These are phyloP conservation scores for Wickerhamiella allomyrinae DNA, from an alignment of 805 yeast species.

Conservation along the genomic window DNA sequence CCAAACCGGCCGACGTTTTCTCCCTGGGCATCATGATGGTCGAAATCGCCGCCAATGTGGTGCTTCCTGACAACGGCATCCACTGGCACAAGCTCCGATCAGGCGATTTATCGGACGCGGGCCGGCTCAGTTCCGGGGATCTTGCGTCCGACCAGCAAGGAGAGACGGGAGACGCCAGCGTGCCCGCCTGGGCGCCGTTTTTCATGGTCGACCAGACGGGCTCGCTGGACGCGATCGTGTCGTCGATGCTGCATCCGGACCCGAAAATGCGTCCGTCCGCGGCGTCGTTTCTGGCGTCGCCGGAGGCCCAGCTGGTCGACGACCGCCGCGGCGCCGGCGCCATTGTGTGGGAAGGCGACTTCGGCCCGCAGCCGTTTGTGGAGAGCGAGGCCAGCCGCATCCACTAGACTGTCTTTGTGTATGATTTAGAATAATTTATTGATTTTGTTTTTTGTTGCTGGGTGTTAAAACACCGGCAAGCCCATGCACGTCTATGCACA, in stretches of 20 bases:
- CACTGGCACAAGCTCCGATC: conserved; percentile 94
- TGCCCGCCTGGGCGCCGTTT: conserved; percentile 74
- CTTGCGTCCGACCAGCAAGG: conserved; percentile 24
- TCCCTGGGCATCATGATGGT: conserved; percentile 88
- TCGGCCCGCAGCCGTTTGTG: conserved; percentile 58
- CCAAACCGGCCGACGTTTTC: conserved; percentile 86
- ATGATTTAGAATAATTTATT: too few species aligned
- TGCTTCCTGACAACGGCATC: conserved; percentile 87
- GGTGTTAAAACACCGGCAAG: too few species aligned
- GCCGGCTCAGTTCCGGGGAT: conserved; percentile 57
- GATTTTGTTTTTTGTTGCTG: too few species aligned
- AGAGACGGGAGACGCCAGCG: conserved; percentile 2
- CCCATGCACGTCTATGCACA: too few species aligned
- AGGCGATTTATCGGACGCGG: conserved; percentile 93
- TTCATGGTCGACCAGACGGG: conserved; percentile 62
- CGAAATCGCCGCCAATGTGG: conserved; percentile 90
- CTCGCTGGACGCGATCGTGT: conserved; percentile 64
- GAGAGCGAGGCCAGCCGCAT: conserved; percentile 4
- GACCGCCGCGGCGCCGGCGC: conserved; percentile 80
- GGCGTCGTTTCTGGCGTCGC: conserved; percentile 46
- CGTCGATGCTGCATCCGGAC: conserved; percentile 79
- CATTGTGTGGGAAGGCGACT: conserved; percentile 88
- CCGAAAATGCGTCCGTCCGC: conserved; percentile 76
- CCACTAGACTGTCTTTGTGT: neutral
- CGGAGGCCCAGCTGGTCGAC: conserved; percentile 69